These are phyloP conservation scores for Saturnispora serradocipensis DNA, from an alignment of 805 yeast species.

Conservation along the genomic window DNA sequence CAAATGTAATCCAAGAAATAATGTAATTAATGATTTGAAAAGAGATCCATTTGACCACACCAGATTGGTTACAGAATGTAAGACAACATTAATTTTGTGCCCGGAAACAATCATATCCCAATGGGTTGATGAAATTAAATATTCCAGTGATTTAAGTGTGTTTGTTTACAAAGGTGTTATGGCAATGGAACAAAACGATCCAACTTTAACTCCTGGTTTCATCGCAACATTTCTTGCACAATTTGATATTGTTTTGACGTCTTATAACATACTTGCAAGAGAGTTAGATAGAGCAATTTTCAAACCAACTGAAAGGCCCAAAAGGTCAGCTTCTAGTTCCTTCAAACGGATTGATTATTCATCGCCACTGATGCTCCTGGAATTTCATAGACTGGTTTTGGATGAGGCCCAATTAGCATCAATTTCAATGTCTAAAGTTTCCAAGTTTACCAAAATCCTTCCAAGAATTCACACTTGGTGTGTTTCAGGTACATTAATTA, in stretches of 20 bases:
- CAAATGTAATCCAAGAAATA: constrained; percentile 48
- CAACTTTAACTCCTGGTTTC: constrained; percentile 18
- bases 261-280: constrained; percentile 59
- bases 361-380: constrained; percentile 72
- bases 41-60: constrained; percentile 33
- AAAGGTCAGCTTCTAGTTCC: constrained; percentile 29
- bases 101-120: constrained; percentile 80
- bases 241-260: constrained; percentile 72
- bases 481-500: constrained; percentile 90
- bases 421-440: constrained; percentile 61
- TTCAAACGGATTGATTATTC: constrained; percentile 45
- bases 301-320: constrained; percentile 46
- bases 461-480: constrained; percentile 94
- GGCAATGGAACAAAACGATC: constrained; percentile 24
- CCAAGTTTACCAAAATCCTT: constrained; percentile 67
- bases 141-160: constrained; percentile 46
- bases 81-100: constrained; percentile 73
- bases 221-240: constrained; percentile 47
- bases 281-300: constrained; percentile 77
- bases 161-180: constrained; percentile 54
- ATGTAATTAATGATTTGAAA: constrained; percentile 16
- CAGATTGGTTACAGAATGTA: constrained; percentile 40
- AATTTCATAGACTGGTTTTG: constrained; percentile 82
- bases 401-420: constrained; percentile 96
- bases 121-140: constrained; percentile 70